These are phyloP conservation scores for Mucor velutinosus DNA, from an alignment of 371 early-diverging fungal species.

Conservation along the genomic window DNA sequence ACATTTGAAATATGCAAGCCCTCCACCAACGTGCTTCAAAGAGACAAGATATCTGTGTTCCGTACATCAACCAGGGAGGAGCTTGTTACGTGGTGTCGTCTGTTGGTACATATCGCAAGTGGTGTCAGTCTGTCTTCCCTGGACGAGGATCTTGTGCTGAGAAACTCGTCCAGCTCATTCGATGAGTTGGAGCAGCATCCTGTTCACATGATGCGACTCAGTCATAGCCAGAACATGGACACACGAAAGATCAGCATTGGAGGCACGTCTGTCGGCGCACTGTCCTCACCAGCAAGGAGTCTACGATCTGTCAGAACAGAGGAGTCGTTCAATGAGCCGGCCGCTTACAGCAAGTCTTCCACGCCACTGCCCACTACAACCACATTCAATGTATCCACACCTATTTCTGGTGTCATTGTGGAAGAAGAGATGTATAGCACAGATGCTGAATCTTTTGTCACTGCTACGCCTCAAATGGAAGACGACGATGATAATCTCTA, in stretches of 20 bases:
- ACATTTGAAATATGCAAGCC: constrained; percentile 27
- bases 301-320: constrained; percentile 7
- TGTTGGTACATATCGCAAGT: constrained; percentile 11
- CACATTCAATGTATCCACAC: not conserved
- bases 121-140: constrained; percentile 13
- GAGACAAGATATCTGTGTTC: constrained; percentile 23
- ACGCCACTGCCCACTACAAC: not conserved
- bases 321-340: constrained; percentile 19
- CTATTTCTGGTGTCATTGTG: constrained; percentile 10
- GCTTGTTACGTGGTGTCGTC: constrained; percentile 20
- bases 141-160: constrained; percentile 9
- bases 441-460: constrained; percentile 74
- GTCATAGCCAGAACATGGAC: constrained; percentile 13
- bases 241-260: constrained; percentile 10
- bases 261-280: not conserved
- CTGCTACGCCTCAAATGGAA: constrained; percentile 55
- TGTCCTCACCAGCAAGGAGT: constrained; percentile 20
- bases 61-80: constrained; percentile 15
- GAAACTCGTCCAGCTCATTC: not conserved
- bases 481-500: constrained; percentile 37
- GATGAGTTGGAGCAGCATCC: not conserved
- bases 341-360: not conserved
- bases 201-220: not conserved
- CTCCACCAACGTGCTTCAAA: constrained; percentile 18
- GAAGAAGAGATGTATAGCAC: constrained; percentile 73